These are phyloP conservation scores for Excoecaria agallocha DNA, from an alignment of 345 rosid species.

Conservation along the genomic window DNA sequence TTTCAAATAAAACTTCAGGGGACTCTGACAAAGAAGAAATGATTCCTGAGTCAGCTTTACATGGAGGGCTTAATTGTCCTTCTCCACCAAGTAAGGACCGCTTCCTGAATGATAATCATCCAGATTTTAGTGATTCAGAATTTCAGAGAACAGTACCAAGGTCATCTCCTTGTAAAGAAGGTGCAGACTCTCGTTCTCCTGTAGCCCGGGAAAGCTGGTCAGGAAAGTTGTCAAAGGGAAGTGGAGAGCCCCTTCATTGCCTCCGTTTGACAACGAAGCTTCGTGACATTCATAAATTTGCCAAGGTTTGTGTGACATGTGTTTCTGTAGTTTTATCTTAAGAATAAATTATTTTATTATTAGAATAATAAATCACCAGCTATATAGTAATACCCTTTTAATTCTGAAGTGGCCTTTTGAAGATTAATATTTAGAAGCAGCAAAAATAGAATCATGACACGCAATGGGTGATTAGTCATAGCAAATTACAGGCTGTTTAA, in stretches of 20 bases:
- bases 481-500: no score
- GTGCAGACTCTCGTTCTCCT: conserved; percentile 59
- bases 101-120: conserved; percentile 42
- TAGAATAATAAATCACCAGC: not conserved
- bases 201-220: conserved; percentile 74
- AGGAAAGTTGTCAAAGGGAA: conserved; percentile 56
- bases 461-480: no score
- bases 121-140: conserved; percentile 65
- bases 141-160: conserved; percentile 51
- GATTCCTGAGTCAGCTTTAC: conserved; percentile 63
- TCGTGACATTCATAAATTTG: conserved; percentile 90
- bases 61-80: conserved; percentile 40
- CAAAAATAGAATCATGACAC: not conserved
- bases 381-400: no score
- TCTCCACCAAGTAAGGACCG: conserved; percentile 63
- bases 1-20: conserved; percentile 55
- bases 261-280: conserved; percentile 83
- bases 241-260: conserved; percentile 69
- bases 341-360: not conserved
- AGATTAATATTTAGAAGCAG: not conserved
- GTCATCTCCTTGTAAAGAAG: conserved; percentile 66
- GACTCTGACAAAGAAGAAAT: conserved; percentile 80
- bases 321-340: not conserved
- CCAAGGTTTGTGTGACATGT: conserved; percentile 61
- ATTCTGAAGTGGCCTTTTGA: no score